These are phyloP conservation scores for Mytilinidion resinicola DNA, from an alignment of 495 filamentous ascomycete species.

Conservation along the genomic window DNA sequence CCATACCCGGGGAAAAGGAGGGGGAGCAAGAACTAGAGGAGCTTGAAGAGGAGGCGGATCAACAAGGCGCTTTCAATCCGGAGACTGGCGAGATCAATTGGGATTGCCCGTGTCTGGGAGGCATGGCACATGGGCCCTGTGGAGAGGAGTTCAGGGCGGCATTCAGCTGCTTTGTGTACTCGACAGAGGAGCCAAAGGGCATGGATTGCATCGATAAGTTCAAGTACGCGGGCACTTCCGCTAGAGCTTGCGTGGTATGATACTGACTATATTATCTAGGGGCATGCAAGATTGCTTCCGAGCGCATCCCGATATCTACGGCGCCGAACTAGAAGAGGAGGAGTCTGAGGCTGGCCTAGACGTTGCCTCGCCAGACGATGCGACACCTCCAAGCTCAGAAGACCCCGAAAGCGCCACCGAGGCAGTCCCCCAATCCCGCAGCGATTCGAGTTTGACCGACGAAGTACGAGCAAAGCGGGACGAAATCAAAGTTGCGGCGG, in stretches of 20 bases:
- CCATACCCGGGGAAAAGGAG: conserved; percentile 26
- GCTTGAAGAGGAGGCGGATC: conserved; percentile 70
- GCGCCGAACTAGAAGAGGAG: conserved; percentile 79
- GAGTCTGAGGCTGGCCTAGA: conserved; percentile 62
- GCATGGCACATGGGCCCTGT: conserved; percentile 95
- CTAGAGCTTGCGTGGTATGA: not conserved
- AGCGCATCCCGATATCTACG: conserved; percentile 83
- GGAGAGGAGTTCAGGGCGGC: conserved; percentile 90
- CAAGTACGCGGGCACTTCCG: conserved; percentile 54
- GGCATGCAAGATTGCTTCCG: conserved; percentile 97
- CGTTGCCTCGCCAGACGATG: conserved; percentile 34
- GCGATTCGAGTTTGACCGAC: conserved; percentile 28
- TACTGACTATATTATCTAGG: conserved; percentile 44
- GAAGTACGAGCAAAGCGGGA: conserved; percentile 18
- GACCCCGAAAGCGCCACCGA: not conserved
- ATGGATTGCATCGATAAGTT: conserved; percentile 98
- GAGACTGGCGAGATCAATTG: conserved; percentile 99
- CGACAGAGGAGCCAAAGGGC: conserved; percentile 91
- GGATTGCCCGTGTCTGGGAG: conserved; percentile 96
- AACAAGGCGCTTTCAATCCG: conserved; percentile 91
- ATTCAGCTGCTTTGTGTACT: conserved; percentile 97
- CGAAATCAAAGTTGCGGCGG: conserved; percentile 23
- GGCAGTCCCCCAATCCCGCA: not conserved
- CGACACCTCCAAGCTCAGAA: conserved; percentile 5
- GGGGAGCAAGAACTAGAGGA: conserved; percentile 41